A percentile compares a stretch with the other conserved stretches of the same genome.
Conservation (phyloP, 2,329 filamentous ascomycete species). For the Calonectria naviculata region DNA sequence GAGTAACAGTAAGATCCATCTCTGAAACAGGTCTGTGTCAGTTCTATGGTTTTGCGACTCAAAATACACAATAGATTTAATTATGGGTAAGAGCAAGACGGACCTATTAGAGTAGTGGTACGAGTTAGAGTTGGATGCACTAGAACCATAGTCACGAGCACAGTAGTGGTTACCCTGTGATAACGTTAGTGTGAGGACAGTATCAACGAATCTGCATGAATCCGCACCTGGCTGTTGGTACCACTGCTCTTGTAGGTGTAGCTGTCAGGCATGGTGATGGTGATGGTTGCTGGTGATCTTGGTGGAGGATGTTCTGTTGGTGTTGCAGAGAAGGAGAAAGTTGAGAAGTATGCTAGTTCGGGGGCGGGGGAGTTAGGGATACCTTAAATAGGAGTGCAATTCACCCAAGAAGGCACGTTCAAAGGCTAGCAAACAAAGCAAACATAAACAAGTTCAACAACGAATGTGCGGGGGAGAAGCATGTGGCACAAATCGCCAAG, state of each 20-base stretch:
- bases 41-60: no score
- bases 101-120: conserved; percentile 77
- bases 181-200: neutral
- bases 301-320: neutral
- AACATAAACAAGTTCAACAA: neutral
- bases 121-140: conserved; percentile 65
- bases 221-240: conserved; percentile 69
- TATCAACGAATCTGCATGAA: neutral
- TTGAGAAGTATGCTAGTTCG: neutral
- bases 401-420: neutral
- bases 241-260: conserved; percentile 63
- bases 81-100: conserved; percentile 28
- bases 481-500: no score
- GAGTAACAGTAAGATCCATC: conserved; percentile 80
- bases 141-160: conserved; percentile 70
- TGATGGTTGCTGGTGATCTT: neutral
- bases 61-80: neutral
- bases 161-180: conserved; percentile 75
- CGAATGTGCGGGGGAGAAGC: no score
- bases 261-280: conserved; percentile 27
- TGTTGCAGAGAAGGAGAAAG: neutral
- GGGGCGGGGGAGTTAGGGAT: neutral
- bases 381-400: neutral
- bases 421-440: neutral
- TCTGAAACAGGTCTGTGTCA: conserved; percentile 48